Evolutionary conservation across 2,329 filamentous ascomycete species (phyloP).

Genomic region (Zymoseptoria crescenta): DNA sequence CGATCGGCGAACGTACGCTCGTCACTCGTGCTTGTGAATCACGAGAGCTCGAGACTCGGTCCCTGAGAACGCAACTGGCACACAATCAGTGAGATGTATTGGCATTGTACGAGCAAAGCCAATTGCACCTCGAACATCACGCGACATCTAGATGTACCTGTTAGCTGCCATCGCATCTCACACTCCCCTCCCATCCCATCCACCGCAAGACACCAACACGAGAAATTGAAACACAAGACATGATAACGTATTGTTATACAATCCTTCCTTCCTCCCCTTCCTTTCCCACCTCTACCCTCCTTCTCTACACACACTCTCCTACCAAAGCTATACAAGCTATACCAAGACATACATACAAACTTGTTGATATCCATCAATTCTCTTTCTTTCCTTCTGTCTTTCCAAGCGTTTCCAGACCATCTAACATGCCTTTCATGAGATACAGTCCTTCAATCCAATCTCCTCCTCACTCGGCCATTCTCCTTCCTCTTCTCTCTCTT

Average conservation of each 20-base stretch:
- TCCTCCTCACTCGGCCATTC: neutral
- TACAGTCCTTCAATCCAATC: neutral
- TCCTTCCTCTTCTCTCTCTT: neutral
- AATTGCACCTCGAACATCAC: too few species aligned
- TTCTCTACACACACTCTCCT: neutral
- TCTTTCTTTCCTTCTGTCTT: neutral
- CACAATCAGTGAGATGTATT: too few species aligned
- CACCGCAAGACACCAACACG: too few species aligned
- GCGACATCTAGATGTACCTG: too few species aligned
- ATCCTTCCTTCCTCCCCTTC: neutral
- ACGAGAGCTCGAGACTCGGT: too few species aligned
- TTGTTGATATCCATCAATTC: neutral
- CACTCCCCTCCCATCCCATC: too few species aligned
- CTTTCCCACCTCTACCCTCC: neutral
- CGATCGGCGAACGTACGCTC: too few species aligned
- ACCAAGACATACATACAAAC: neutral
- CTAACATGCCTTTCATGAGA: neutral
- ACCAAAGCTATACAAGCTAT: neutral
- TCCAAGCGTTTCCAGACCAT: neutral
- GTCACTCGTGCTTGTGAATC: too few species aligned
- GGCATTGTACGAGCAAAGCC: too few species aligned
- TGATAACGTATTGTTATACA: neutral
- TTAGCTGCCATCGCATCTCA: too few species aligned
- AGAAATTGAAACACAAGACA: neutral
- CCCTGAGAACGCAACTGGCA: too few species aligned